Base-by-base conservation (phyloP, 1,284 basidiomycete species). In the Vanrija sp. region DNA sequence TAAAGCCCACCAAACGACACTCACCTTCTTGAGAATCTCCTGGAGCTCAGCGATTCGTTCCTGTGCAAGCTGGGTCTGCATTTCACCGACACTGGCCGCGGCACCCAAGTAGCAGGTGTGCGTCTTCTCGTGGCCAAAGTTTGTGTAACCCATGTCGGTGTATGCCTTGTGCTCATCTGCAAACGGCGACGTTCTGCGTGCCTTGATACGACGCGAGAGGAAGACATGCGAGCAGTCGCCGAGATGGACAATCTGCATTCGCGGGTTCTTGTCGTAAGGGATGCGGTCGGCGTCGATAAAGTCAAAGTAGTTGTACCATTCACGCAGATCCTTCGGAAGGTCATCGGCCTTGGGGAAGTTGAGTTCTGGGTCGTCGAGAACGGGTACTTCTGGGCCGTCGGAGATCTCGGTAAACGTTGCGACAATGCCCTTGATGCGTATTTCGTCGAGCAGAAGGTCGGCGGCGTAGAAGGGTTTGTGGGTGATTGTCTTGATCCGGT, bases 381-480 rank as follows among this genome's bases (percentile, higher is more conserved):
- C 38, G 40, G 6, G 16, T 23, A 26, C 19, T 29, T 12, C 45
- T 25, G 26, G 23, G 19, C 46, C 7, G 1, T n/a, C 14, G 18
- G 49, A 12, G 23, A 84, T 81, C 61, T 92, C 89, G 2, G 78
- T 67, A 75, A 96, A 96, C 45, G 83, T 82, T 0, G 90, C 91
- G 9, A 87, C 79, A 58, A 97, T 74, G 5, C 88, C 85, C 54
- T 89, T 87, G 44, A 97, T 78, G 56, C 92, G 87, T 39, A 95
- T 77, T 7, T 85, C 83, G 67, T 86, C 86, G 65, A 92, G 78
- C 38, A 91, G 83, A 7, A 95, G 83, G 75, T 97, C 92, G 34
- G 88, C 88, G n/a, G 91, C 88, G 68, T 93, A 92, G 77, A 98
- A 92, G 2, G 89, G 85, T 72, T 96, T 97, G 75, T 89, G 88